Percentiles rank a stretch among this genome's conserved stretches.
Evolutionary conservation across 371 early-diverging fungal species (phyloP).

Genomic region (Mucor saturninus): DNA sequence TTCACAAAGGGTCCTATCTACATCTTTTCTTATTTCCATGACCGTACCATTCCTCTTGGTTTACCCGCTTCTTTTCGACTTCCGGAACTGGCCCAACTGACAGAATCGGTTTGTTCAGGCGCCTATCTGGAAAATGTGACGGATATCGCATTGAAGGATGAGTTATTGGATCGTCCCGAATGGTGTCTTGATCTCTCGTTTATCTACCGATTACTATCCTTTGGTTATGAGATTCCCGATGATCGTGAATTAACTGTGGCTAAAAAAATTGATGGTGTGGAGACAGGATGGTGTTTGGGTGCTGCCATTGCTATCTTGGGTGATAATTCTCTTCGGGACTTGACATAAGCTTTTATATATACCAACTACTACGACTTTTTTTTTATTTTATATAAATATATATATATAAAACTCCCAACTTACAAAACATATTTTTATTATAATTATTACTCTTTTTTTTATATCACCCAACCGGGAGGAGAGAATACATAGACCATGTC

Average conservation of each 20-base stretch:
- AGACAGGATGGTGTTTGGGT: conserved; percentile 97
- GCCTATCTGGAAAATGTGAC: conserved; percentile 50
- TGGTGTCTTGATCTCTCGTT: conserved; percentile 91
- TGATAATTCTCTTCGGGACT: conserved; percentile 40
- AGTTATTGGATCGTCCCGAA: conserved; percentile 67
- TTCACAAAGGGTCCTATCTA: conserved; percentile 85
- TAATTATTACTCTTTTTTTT: neutral
- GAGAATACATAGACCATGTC: conserved; percentile 34
- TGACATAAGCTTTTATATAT: conserved; percentile 1
- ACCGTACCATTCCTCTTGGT: conserved; percentile 78
- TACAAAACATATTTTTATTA: neutral
- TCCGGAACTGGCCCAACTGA: conserved; percentile 61
- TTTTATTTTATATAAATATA: neutral
- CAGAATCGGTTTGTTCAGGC: conserved; percentile 73
- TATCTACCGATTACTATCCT: conserved; percentile 80
- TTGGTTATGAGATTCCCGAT: conserved; percentile 85
- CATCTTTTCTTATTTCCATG: conserved; percentile 96
- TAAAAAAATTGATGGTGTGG: conserved; percentile 92
- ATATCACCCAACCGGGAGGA: conserved; percentile 23
- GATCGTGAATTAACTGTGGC: conserved; percentile 76
- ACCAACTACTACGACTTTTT: neutral
- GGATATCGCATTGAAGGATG: conserved; percentile 52
- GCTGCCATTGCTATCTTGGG: conserved; percentile 85
- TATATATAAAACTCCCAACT: neutral
- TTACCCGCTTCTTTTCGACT: conserved; percentile 64